Conservation (phyloP, 371 early-diverging fungal genomes). For the Rhizopus sp. region DNA sequence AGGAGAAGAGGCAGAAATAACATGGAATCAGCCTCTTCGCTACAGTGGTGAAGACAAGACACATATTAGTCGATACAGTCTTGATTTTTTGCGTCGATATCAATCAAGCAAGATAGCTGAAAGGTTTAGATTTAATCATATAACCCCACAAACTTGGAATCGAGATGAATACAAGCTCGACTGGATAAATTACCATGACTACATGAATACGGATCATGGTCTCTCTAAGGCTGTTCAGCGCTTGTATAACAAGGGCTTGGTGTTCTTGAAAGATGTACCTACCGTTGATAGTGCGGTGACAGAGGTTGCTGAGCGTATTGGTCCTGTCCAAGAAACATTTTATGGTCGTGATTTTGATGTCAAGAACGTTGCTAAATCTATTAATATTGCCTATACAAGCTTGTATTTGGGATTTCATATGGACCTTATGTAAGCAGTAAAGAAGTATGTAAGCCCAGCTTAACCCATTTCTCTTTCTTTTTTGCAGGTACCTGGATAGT, state of each 20-base stretch:
- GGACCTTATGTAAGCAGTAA: conserved; percentile 80
- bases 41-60: conserved; percentile 33
- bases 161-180: conserved; percentile 43
- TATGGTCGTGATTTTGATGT: conserved; percentile 89
- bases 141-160: conserved; percentile 55
- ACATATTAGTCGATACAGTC: conserved; percentile 50
- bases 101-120: conserved; percentile 29
- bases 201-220: conserved; percentile 62
- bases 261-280: conserved; percentile 75
- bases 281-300: conserved; percentile 53
- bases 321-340: conserved; percentile 78
- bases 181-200: conserved; percentile 65
- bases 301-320: conserved; percentile 71
- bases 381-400: conserved; percentile 89
- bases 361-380: conserved; percentile 73
- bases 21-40: conserved; percentile 44
- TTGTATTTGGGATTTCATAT: conserved; percentile 87
- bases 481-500: conserved; percentile 60
- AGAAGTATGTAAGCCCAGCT: not conserved
- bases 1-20: conserved; percentile 37
- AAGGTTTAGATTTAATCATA: conserved; percentile 39
- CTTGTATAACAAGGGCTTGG: conserved; percentile 71
- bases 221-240: conserved; percentile 58
- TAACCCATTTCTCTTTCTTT: not conserved
- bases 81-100: conserved; percentile 41